Evolutionary conservation across 1,284 basidiomycete species (phyloP).

Genomic region (Moniliella sp.): DNA sequence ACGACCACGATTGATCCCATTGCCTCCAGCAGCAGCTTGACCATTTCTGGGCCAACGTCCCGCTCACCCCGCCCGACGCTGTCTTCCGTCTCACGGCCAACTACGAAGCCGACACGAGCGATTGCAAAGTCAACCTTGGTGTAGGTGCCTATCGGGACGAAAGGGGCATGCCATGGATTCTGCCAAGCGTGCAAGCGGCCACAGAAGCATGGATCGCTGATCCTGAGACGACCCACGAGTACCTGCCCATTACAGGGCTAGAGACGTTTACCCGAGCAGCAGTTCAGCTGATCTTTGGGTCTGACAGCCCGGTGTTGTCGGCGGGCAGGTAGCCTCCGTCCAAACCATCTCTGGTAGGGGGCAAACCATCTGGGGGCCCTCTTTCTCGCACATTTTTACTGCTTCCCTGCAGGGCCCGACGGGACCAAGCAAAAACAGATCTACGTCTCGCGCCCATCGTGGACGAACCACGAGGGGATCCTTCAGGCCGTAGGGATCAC

Average conservation of each 20-base stretch:
- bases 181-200: constrained; percentile 39
- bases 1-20: no score
- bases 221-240: constrained; percentile 66
- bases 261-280: constrained; percentile 58
- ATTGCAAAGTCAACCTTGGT: constrained; percentile 76
- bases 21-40: no score
- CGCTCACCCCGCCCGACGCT: no score
- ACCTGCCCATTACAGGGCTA: constrained; percentile 70
- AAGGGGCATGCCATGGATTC: constrained; percentile 36
- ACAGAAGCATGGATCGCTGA: constrained; percentile 51
- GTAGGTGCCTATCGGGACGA: constrained; percentile 36
- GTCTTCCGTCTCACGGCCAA: constrained; percentile 74
- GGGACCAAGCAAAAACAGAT: constrained; percentile 45
- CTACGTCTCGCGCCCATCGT: constrained; percentile 71
- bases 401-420: constrained; percentile 33
- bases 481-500: constrained; percentile 64
- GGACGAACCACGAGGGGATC: constrained; percentile 81
- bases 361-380: constrained; percentile 75
- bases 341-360: constrained; percentile 80
- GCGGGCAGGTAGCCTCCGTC: constrained; percentile 37
- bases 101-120: constrained; percentile 58
- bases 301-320: constrained; percentile 49
- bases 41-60: no score
- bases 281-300: constrained; percentile 60
- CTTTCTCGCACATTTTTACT: constrained; percentile 66